Conservation (phyloP, 139 green algal species). For the Coelastrella sp. region DNA sequence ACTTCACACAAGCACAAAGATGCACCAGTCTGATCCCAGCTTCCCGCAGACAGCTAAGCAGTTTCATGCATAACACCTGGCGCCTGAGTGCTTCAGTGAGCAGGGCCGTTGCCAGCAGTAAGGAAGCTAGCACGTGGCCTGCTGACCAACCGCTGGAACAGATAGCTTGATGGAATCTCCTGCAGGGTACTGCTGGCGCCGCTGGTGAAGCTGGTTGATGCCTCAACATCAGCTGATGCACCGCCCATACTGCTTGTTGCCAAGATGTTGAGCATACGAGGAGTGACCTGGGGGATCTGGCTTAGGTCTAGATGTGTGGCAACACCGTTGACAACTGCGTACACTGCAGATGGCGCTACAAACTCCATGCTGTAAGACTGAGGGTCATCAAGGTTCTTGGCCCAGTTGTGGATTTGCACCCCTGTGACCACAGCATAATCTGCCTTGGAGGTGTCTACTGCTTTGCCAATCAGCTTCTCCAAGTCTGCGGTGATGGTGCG, state of each 20-base stretch:
- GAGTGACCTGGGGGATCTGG: slow-evolving; percentile 63
- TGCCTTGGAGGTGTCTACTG: slow-evolving; percentile 74
- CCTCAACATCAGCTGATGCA: slow-evolving; percentile 1
- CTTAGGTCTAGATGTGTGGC: slow-evolving; percentile 76
- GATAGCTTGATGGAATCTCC: slow-evolving; percentile 46
- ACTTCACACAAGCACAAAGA: too few species aligned
- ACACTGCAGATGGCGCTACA: slow-evolving; percentile 69
- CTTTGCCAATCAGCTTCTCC: slow-evolving; percentile 80
- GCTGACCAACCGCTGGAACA: slow-evolving; percentile 34
- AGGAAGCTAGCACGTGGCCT: slow-evolving; percentile 32
- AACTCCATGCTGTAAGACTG: slow-evolving; percentile 75
- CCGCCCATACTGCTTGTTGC: slow-evolving; percentile 32
- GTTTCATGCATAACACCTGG: too few species aligned
- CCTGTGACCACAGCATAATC: slow-evolving; percentile 89
- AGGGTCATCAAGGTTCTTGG: slow-evolving; percentile 60
- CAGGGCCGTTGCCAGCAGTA: slow-evolving; percentile 29
- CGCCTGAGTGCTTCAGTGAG: too few species aligned
- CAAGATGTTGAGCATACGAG: slow-evolving; percentile 63
- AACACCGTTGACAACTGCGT: slow-evolving; percentile 77
- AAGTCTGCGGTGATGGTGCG: slow-evolving; percentile 84
- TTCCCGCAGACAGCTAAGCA: too few species aligned
- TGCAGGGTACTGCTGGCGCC: slow-evolving; percentile 47
- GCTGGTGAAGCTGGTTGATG: not conserved
- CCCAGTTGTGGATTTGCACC: slow-evolving; percentile 89
- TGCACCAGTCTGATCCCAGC: too few species aligned